Conservation (phyloP, 306 rosid genomes). For the Geum urbanum region DNA sequence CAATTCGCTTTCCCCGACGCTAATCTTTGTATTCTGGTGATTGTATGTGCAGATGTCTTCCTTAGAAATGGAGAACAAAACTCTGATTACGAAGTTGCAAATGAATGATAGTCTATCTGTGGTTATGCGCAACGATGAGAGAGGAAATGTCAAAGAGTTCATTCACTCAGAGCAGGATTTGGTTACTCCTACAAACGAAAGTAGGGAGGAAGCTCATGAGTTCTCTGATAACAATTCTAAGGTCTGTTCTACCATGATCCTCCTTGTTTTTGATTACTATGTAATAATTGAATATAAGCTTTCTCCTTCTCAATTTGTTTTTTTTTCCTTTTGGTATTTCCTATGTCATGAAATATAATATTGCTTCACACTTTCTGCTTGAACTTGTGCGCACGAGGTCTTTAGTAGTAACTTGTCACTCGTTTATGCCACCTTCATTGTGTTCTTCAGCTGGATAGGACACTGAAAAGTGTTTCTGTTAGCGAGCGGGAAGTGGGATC, state of each 20-base stretch:
- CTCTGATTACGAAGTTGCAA: conserved; percentile 61
- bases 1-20: not conserved
- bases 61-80: conserved; percentile 63
- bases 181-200: conserved; percentile 29
- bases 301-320: too few species aligned
- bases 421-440: conserved; percentile 8
- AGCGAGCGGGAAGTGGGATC: conserved; percentile 25
- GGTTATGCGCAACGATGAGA: conserved; percentile 8
- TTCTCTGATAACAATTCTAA: conserved; percentile 32
- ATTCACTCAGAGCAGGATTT: conserved; percentile 25
- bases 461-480: conserved; percentile 27
- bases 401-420: not conserved
- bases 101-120: conserved; percentile 33
- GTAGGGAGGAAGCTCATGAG: conserved; percentile 38
- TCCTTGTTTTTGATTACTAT: not conserved
- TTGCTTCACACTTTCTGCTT: not conserved
- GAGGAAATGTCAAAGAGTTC: conserved; percentile 27
- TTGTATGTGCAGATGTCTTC: conserved; percentile 57
- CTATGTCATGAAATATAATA: not conserved
- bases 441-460: conserved; percentile 37
- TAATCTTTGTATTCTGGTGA: conserved; percentile 14
- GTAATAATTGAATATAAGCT: not conserved
- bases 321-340: not conserved
- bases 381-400: not conserved
- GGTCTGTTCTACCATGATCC: conserved; percentile 36